phyloP scores from a whole-genome alignment of 495 filamentous ascomycete genomes.

The Xylaria flabelliformis region DNA sequence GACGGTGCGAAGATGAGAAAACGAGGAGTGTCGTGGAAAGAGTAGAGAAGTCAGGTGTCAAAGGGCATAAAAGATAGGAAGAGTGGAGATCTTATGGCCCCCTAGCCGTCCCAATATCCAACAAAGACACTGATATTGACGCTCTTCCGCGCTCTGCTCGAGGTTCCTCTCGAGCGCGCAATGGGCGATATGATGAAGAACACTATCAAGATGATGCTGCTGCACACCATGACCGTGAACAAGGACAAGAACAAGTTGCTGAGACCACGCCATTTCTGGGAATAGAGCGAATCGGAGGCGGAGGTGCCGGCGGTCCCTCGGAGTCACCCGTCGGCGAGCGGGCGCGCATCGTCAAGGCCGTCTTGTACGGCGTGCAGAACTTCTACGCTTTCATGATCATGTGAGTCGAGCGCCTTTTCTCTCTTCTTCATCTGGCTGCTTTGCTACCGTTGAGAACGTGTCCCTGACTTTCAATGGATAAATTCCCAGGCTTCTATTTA shows the following conservation, averaged over 20 bases:
- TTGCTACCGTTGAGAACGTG: conserved; percentile 5
- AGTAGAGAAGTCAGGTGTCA: not conserved
- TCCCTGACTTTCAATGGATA: not conserved
- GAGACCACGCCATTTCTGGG: conserved; percentile 59
- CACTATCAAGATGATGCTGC: conserved; percentile 28
- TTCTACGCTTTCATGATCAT: conserved; percentile 99
- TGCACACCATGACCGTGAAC: conserved; percentile 31
- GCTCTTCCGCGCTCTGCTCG: conserved; percentile 24
- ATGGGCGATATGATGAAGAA: conserved; percentile 2
- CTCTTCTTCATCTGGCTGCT: not conserved
- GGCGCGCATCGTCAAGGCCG: conserved; percentile 77
- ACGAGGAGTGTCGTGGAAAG: not conserved
- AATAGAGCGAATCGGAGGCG: conserved; percentile 58
- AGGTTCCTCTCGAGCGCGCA: conserved; percentile 10
- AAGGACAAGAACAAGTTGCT: conserved; percentile 61
- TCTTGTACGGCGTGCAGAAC: conserved; percentile 89
- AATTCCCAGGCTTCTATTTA: conserved; percentile 84
- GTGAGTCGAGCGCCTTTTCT: conserved; percentile 62
- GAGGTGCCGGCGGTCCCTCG: conserved; percentile 13
- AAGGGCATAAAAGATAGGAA: not conserved
- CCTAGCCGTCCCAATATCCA: not conserved
- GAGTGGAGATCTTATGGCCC: not conserved
- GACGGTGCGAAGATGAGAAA: not conserved
- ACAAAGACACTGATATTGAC: conserved; percentile 26
- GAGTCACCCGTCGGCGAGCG: conserved; percentile 58